Percentiles rank a stretch among this genome's conserved stretches.
Evolutionary conservation across 2,329 filamentous ascomycete genomes (phyloP).

Genomic region (Colletotrichum spaethianum): DNA sequence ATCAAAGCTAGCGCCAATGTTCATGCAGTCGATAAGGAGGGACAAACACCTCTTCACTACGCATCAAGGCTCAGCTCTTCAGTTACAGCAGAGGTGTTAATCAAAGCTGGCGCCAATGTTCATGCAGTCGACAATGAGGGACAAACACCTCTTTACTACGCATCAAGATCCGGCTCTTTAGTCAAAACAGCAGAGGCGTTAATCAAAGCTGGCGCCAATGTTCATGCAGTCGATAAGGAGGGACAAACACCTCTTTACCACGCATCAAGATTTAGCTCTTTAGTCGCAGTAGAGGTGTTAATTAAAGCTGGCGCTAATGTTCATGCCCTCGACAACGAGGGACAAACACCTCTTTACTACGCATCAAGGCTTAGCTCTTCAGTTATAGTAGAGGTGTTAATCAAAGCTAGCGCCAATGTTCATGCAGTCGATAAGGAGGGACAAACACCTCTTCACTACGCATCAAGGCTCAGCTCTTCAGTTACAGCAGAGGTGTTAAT

Average conservation of each 20-base stretch:
- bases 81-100: neutral
- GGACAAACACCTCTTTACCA: neutral
- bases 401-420: neutral
- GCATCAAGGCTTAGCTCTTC: too few species aligned
- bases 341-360: too few species aligned
- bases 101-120: neutral
- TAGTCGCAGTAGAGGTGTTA: neutral
- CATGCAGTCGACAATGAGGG: neutral
- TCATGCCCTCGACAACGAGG: neutral
- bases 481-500: neutral
- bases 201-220: neutral
- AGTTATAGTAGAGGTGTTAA: neutral
- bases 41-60: neutral
- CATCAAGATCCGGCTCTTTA: neutral
- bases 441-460: neutral
- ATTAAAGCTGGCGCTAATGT: neutral
- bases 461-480: neutral
- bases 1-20: neutral
- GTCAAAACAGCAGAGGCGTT: neutral
- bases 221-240: neutral
- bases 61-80: neutral
- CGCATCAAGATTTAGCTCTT: neutral
- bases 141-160: neutral
- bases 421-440: neutral
- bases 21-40: neutral